Evolutionary conservation across 371 early-diverging fungal species (phyloP).

Genomic region (Catenaria anguillulae): DNA sequence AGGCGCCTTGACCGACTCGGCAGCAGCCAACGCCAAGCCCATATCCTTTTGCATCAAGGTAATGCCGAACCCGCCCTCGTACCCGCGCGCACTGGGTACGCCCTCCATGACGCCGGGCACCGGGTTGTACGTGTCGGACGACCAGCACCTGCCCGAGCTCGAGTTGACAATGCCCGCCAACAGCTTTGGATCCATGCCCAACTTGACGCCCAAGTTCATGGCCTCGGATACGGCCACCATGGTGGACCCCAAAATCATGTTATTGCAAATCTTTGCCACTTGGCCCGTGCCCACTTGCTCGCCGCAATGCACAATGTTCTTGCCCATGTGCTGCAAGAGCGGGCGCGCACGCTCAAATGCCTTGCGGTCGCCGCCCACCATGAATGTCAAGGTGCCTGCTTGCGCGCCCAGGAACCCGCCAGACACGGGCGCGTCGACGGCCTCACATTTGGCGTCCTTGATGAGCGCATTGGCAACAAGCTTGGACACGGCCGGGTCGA

Average conservation of each 20-base stretch:
- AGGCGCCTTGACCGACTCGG: conserved; percentile 51
- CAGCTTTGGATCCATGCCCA: conserved; percentile 81
- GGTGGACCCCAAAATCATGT: conserved; percentile 81
- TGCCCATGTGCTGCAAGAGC: conserved; percentile 69
- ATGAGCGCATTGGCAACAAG: conserved; percentile 42
- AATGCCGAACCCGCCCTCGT: conserved; percentile 81
- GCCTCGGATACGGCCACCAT: conserved; percentile 91
- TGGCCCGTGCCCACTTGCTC: conserved; percentile 64
- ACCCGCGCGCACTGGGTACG: conserved; percentile 70
- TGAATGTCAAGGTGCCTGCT: conserved; percentile 86
- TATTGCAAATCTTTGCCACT: conserved; percentile 93
- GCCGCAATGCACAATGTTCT: conserved; percentile 86
- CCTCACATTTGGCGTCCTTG: conserved; percentile 33
- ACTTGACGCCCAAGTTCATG: conserved; percentile 66
- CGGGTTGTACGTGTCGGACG: conserved; percentile 83
- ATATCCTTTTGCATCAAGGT: conserved; percentile 88
- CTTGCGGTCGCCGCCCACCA: conserved; percentile 67
- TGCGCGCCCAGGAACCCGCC: conserved; percentile 77
- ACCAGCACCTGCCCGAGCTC: conserved; percentile 80
- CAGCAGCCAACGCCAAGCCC: conserved; percentile 76
- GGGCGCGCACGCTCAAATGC: conserved; percentile 52
- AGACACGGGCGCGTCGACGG: conserved; percentile 90
- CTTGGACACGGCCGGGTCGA: conserved; percentile 46
- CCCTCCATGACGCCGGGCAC: conserved; percentile 65
- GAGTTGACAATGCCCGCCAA: conserved; percentile 75